These are phyloP conservation scores for Penicillium sp. DNA, from an alignment of 2,329 filamentous ascomycete genomes.

Conservation along the genomic window DNA sequence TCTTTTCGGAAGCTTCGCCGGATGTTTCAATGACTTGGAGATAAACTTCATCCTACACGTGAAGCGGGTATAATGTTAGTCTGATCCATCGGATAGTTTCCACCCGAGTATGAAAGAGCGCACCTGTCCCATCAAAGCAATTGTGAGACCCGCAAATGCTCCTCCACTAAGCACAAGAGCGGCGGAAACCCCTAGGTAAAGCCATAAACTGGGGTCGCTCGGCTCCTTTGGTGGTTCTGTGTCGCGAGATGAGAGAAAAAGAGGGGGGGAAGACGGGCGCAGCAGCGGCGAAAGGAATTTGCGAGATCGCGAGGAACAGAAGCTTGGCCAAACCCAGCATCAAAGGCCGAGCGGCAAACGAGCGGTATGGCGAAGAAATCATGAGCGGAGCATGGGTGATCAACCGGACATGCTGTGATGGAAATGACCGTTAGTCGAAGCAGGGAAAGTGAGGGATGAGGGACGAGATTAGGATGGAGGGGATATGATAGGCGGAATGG, in stretches of 20 bases:
- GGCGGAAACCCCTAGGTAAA: slow-evolving; percentile 76
- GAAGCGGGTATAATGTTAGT: slow-evolving; percentile 41
- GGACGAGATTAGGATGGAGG: background rate
- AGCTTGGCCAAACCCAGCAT: slow-evolving; percentile 45
- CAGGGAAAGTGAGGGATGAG: background rate
- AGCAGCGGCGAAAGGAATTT: slow-evolving; percentile 41
- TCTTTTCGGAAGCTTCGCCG: slow-evolving; percentile 78
- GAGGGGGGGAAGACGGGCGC: slow-evolving; percentile 34
- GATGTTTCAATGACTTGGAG: slow-evolving; percentile 90
- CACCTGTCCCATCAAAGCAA: slow-evolving; percentile 60
- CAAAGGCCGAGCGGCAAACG: slow-evolving; percentile 39
- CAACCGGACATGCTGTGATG: slow-evolving; percentile 4
- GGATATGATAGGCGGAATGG: background rate
- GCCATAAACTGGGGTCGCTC: slow-evolving; percentile 68
- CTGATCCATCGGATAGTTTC: slow-evolving; percentile 26
- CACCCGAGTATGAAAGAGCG: background rate
- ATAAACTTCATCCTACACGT: slow-evolving; percentile 76
- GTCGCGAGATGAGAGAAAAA: slow-evolving; percentile 16
- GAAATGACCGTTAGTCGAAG: background rate
- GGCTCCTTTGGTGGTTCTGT: slow-evolving; percentile 51
- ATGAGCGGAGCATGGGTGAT: slow-evolving; percentile 15
- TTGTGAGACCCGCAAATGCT: slow-evolving; percentile 88
- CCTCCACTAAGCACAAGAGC: slow-evolving; percentile 83
- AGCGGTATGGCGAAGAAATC: slow-evolving; percentile 31
- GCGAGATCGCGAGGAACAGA: slow-evolving; percentile 37